These are phyloP conservation scores for Leccinum uliginosum DNA, from an alignment of 768 basidiomycete species.

Conservation along the genomic window DNA sequence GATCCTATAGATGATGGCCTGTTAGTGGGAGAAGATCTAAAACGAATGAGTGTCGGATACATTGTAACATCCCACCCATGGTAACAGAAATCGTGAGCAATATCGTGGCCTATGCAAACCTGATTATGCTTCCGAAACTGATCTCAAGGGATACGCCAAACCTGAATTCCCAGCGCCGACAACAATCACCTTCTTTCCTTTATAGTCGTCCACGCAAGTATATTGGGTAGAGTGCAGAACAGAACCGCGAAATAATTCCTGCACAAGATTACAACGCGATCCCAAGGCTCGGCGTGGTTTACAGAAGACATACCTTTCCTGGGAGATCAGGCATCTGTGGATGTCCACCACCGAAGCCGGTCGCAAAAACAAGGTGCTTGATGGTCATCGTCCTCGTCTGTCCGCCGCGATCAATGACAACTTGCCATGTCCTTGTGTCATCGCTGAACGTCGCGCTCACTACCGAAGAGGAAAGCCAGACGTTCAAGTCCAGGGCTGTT, in stretches of 20 bases:
- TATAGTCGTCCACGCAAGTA: slow-evolving; percentile 40
- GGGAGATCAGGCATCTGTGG: slow-evolving; percentile 44
- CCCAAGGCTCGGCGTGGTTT: background rate
- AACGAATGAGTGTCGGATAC: slow-evolving; percentile 3
- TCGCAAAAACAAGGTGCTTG: slow-evolving; percentile 53
- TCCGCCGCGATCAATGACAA: slow-evolving; percentile 32
- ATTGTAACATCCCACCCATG: slow-evolving; percentile 29
- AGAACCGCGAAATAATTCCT: slow-evolving; percentile 50
- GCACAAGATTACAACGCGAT: background rate
- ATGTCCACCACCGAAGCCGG: slow-evolving; percentile 46
- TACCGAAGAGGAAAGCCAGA: slow-evolving; percentile 51
- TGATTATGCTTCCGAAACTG: slow-evolving; percentile 1
- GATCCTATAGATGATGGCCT: slow-evolving; percentile 11
- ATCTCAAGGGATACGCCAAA: slow-evolving; percentile 14
- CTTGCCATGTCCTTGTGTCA: slow-evolving; percentile 38
- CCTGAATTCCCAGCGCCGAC: slow-evolving; percentile 63
- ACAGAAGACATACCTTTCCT: slow-evolving; percentile 32
- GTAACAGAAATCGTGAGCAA: slow-evolving; percentile 32
- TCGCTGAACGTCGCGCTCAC: slow-evolving; percentile 32
- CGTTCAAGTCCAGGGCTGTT: slow-evolving; percentile 52
- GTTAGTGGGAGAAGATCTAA: slow-evolving; percentile 28
- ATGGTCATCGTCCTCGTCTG: slow-evolving; percentile 33
- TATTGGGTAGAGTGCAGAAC: slow-evolving; percentile 52
- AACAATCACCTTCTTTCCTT: slow-evolving; percentile 61
- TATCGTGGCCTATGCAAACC: slow-evolving; percentile 32